Evolutionary conservation across 345 rosid species (phyloP).

Genomic region (Bruguiera gymnorhiza): DNA sequence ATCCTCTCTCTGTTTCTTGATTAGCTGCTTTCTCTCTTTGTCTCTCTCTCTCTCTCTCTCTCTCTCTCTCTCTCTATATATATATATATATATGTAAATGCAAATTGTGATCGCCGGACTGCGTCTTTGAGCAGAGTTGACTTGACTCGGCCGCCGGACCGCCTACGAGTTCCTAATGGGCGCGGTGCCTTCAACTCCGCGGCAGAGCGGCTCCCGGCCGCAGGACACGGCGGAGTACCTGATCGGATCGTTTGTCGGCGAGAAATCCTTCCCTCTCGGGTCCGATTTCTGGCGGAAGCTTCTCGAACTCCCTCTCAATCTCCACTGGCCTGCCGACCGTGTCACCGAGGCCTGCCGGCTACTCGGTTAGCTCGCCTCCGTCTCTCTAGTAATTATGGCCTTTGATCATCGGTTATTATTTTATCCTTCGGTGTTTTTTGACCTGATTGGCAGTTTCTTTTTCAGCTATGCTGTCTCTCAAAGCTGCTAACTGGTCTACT

Average conservation of each 20-base stretch:
- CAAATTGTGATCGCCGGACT: constrained; percentile 33
- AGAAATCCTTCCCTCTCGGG: constrained; percentile 73
- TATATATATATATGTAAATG: constrained; percentile 21
- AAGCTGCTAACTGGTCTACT: too few species aligned
- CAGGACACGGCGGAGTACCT: constrained; percentile 66
- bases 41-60: too few species aligned
- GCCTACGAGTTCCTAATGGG: constrained; percentile 50
- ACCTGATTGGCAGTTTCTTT: too few species aligned
- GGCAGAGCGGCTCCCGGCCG: constrained; percentile 28
- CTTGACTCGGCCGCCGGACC: constrained; percentile 7
- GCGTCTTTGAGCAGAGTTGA: constrained; percentile 36
- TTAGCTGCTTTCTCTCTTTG: too few species aligned
- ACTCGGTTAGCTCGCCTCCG: constrained; percentile 47
- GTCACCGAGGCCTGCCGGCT: constrained; percentile 68
- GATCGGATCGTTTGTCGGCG: constrained; percentile 83
- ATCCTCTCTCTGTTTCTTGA: too few species aligned
- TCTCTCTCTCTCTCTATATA: too few species aligned
- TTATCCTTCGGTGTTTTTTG: too few species aligned
- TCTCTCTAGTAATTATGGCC: background rate
- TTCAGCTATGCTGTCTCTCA: too few species aligned
- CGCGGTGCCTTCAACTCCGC: constrained; percentile 83
- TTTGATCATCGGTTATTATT: too few species aligned
- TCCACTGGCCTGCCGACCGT: constrained; percentile 65
- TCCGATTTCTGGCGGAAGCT: constrained; percentile 98
- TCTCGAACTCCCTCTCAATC: constrained; percentile 71